Conservation (phyloP, 108 stramenopile species). For the Nitzschia sp. region DNA sequence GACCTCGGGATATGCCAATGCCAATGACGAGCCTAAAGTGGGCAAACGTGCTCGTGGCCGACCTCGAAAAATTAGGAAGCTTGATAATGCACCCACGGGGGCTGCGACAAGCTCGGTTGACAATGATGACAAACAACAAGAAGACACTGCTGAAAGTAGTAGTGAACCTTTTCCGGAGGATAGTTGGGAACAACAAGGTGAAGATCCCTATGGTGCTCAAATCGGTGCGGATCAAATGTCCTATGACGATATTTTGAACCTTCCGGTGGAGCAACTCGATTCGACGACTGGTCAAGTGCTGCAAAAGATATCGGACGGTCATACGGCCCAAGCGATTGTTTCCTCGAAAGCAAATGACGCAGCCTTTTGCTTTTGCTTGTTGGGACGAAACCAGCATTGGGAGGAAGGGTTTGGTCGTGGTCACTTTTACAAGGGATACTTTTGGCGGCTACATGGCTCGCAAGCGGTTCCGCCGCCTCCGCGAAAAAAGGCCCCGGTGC, state of each 20-base stretch:
- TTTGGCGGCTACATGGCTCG: not conserved
- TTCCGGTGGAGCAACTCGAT: conserved; percentile 8
- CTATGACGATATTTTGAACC: not conserved
- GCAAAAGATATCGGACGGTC: not conserved
- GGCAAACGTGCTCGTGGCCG: no score
- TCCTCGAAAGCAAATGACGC: no score
- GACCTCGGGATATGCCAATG: not conserved
- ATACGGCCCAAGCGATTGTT: not conserved
- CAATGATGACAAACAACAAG: not conserved
- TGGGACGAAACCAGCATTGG: not conserved
- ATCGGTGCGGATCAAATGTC: not conserved
- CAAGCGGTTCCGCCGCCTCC: not conserved
- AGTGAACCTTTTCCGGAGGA: no score
- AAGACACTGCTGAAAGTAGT: not conserved
- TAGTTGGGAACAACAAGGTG: not conserved
- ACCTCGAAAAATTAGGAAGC: not conserved
- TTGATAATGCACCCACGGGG: not conserved
- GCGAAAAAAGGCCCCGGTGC: no score
- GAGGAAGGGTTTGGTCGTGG: not conserved
- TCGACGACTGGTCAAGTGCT: not conserved
- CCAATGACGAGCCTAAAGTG: not conserved
- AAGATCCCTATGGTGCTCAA: not conserved
- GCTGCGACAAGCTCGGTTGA: not conserved
- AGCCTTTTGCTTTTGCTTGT: not conserved
- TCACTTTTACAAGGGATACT: not conserved